These are phyloP conservation scores for Pyrenula aspistea DNA, from an alignment of 495 filamentous ascomycete species.

Conservation along the genomic window DNA sequence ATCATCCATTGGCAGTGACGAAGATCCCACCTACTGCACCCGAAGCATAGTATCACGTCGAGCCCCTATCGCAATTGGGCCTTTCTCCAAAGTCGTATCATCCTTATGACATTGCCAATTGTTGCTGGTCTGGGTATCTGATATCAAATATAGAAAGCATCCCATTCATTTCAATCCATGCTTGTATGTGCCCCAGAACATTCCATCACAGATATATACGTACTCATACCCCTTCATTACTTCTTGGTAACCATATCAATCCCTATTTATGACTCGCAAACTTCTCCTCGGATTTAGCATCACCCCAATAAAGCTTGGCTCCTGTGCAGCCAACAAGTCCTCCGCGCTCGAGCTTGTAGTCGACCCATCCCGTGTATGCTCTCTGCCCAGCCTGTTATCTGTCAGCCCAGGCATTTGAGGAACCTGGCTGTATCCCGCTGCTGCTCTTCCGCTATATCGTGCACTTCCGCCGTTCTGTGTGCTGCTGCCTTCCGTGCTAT, in stretches of 20 bases:
- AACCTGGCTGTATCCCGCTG: background rate
- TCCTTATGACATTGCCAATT: background rate
- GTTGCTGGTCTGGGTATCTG: background rate
- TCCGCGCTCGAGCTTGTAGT: slow-evolving; percentile 29
- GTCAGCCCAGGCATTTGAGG: background rate
- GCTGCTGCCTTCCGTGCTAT: slow-evolving; percentile 12
- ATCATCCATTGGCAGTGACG: too few species aligned
- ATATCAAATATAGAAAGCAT: background rate
- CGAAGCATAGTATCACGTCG: too few species aligned
- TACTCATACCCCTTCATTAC: background rate
- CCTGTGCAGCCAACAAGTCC: slow-evolving; percentile 46
- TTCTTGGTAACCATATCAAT: slow-evolving; percentile 5
- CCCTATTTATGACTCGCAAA: slow-evolving; percentile 57
- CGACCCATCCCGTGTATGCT: slow-evolving; percentile 16
- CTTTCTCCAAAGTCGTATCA: too few species aligned
- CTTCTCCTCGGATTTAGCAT: slow-evolving; percentile 60
- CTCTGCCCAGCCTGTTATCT: slow-evolving; percentile 5
- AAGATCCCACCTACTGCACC: too few species aligned
- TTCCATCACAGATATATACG: background rate
- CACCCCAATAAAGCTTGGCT: slow-evolving; percentile 66
- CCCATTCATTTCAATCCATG: background rate
- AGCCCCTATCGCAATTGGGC: too few species aligned
- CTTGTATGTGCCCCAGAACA: background rate
- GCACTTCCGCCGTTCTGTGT: slow-evolving; percentile 6
- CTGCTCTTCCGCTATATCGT: slow-evolving; percentile 7